phyloP scores from a whole-genome alignment of 2,329 filamentous ascomycete species.

The Xylaria multiplex region DNA sequence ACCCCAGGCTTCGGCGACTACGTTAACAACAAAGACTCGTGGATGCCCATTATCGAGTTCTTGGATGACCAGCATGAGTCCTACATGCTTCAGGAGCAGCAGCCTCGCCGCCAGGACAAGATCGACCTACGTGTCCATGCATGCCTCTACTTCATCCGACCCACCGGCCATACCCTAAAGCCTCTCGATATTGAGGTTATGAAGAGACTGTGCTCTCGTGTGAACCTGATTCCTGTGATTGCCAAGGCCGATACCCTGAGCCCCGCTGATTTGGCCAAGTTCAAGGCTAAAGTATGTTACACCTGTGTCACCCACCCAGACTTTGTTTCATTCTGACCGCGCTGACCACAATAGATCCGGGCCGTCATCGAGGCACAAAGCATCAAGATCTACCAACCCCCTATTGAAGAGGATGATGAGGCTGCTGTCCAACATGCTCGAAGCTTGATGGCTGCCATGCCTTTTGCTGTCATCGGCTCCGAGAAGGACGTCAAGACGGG shows the following conservation, averaged over 20 bases:
- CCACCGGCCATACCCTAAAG: slow-evolving; percentile 98
- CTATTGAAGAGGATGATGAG: slow-evolving; percentile 97
- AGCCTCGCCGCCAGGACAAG: slow-evolving; percentile 97
- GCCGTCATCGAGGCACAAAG: slow-evolving; percentile 97
- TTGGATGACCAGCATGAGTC: slow-evolving; percentile 99
- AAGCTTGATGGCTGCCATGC: slow-evolving; percentile 95
- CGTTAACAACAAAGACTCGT: slow-evolving; percentile 99
- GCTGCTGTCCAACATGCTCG: slow-evolving; percentile 94
- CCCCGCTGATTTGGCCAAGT: slow-evolving; percentile 87
- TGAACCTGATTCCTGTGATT: slow-evolving; percentile 98
- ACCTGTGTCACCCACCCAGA: not conserved
- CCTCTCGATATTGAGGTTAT: slow-evolving; percentile 99
- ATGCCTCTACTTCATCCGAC: slow-evolving; percentile 98
- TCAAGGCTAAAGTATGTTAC: slow-evolving; percentile 87
- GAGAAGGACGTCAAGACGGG: slow-evolving; percentile 99
- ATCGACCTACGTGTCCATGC: slow-evolving; percentile 99
- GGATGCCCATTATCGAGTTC: slow-evolving; percentile 99
- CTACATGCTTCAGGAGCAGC: slow-evolving; percentile 99
- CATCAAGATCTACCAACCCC: slow-evolving; percentile 99
- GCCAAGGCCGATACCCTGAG: slow-evolving; percentile 99
- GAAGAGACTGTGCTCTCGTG: slow-evolving; percentile 97
- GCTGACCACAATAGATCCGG: slow-evolving; percentile 72
- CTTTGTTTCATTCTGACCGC: slow-evolving; percentile 17
- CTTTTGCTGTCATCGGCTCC: slow-evolving; percentile 97
- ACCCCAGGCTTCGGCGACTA: slow-evolving; percentile 99